Conservation (phyloP, 164 flowering plant species). For the Warburgia ugandensis region DNA sequence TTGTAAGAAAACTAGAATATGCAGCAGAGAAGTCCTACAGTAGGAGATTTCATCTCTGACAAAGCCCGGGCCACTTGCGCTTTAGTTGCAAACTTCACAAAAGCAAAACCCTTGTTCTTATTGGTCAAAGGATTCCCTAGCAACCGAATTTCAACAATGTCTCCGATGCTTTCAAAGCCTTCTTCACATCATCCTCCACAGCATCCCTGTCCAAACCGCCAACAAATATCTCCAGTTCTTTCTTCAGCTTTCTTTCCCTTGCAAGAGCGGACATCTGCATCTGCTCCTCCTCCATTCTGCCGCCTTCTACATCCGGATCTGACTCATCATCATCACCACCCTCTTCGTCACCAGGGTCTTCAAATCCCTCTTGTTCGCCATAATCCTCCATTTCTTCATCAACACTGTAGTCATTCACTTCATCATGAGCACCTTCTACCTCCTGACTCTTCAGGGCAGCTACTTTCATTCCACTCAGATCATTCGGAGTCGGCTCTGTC, state of each 20-base stretch:
- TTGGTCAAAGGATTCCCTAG: constrained; percentile 40
- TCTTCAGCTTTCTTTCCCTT: constrained; percentile 48
- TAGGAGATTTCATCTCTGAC: constrained; percentile 58
- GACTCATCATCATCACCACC: constrained; percentile 28
- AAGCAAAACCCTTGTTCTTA: constrained; percentile 77
- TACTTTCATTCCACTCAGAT: no score
- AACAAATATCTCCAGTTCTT: constrained; percentile 65
- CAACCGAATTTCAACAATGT: constrained; percentile 59
- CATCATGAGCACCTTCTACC: constrained; percentile 17
- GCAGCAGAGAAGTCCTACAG: constrained; percentile 43
- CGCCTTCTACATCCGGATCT: constrained; percentile 33
- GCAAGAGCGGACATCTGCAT: constrained; percentile 42
- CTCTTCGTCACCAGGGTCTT: constrained; percentile 52
- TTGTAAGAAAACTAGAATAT: background rate
- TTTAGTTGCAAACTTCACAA: constrained; percentile 61
- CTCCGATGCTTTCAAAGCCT: constrained; percentile 64
- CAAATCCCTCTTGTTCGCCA: constrained; percentile 34
- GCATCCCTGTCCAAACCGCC: constrained; percentile 71
- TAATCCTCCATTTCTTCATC: constrained; percentile 20
- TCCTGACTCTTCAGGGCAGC: background rate
- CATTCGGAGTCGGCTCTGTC: no score
- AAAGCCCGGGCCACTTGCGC: constrained; percentile 58
- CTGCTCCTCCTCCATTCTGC: constrained; percentile 33
- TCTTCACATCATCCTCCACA: constrained; percentile 58
- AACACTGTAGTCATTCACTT: constrained; percentile 13